A percentile compares a stretch with the other conserved stretches of the same genome.
Evolutionary conservation across 345 rosid genomes (phyloP).

Genomic region (Gossypium thurberi): DNA sequence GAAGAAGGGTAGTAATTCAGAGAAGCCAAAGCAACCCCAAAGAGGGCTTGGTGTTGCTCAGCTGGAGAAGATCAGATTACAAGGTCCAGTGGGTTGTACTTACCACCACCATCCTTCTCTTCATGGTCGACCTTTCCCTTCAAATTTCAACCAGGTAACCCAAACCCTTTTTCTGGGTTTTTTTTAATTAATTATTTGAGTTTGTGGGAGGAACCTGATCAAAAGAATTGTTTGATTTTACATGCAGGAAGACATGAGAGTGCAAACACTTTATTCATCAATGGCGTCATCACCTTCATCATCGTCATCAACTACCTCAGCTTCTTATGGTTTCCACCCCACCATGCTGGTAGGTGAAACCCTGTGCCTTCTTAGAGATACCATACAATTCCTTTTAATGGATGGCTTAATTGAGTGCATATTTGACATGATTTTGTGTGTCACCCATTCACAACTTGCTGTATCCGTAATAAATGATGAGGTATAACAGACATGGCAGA

Average conservation of each 20-base stretch:
- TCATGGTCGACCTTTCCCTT: slow-evolving; percentile 32
- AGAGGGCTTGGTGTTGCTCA: slow-evolving; percentile 99
- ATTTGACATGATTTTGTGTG: slow-evolving; percentile 9
- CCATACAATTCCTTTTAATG: not conserved
- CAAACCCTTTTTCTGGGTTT: too few species aligned
- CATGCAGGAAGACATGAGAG: slow-evolving; percentile 68
- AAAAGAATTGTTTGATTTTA: not conserved
- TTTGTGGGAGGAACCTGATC: not conserved
- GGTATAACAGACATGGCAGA: not conserved
- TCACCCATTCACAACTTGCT: slow-evolving; percentile 3
- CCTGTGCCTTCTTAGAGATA: not conserved
- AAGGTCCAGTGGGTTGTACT: slow-evolving; percentile 39
- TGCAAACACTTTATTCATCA: slow-evolving; percentile 53
- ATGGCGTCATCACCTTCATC: slow-evolving; percentile 49
- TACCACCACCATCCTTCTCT: slow-evolving; percentile 40
- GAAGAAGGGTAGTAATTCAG: slow-evolving; percentile 52
- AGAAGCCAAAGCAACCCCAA: slow-evolving; percentile 89
- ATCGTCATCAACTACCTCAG: slow-evolving; percentile 42
- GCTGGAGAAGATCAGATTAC: slow-evolving; percentile 80
- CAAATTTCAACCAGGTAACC: slow-evolving; percentile 56
- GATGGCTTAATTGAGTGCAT: not conserved
- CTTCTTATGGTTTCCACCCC: slow-evolving; percentile 58
- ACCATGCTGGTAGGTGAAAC: slow-evolving; percentile 45
- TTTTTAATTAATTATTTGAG: not conserved
- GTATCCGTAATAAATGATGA: not conserved